Evolutionary conservation across 495 filamentous ascomycete species (phyloP), one percentile per base, ranked within the genome.

Genomic region (Haplographium delicatum): DNA sequence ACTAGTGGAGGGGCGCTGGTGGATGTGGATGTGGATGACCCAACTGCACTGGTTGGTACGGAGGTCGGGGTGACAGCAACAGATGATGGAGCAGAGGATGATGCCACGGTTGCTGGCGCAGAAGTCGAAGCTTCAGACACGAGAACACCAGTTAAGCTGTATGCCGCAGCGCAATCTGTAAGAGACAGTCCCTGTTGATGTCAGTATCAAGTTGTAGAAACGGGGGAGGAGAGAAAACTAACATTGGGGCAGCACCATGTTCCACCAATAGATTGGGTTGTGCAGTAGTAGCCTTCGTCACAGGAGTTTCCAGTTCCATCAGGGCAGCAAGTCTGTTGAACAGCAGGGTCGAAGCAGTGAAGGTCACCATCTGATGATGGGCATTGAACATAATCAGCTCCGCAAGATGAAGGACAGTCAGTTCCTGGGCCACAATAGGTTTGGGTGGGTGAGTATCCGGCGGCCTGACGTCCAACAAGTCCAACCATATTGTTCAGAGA

Each of bases 171-270:
- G 18, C 54, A 57, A 9, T 13, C 23, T n/a, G 54, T 35, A 27
- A 57, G 54, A 23, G 27, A 35, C 47, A 48, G 26, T 23, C 48
- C 54, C 52, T 55, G 22, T 5, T 43, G 7, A 4, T 44, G 26
- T 44, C 33, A 37, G 33, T 31, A 33, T 20, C 4, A 35, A 2
- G 7, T 37, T 23, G 15, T 24, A 19, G 18, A 42, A 24, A 19
- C 3, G 10, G 31, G 13, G 26, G 28, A 27, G 22, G 6, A 27
- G 26, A 4, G 25, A n/a, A 48, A 24, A 43, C 35, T 9, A 34
- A 49, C 51, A 41, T 56, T 34, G 23, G 53, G 53, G 41, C 53
- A 56, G 33, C 53, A 56, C 47, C 47, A 56, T 10, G 47, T 56
- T 33, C 40, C 47, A 19, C 53, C 53, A 11, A 19, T n/a, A 25